Evolutionary conservation across 148 eudicot species (phyloP).

Genomic region (Pouteria glomerata): DNA sequence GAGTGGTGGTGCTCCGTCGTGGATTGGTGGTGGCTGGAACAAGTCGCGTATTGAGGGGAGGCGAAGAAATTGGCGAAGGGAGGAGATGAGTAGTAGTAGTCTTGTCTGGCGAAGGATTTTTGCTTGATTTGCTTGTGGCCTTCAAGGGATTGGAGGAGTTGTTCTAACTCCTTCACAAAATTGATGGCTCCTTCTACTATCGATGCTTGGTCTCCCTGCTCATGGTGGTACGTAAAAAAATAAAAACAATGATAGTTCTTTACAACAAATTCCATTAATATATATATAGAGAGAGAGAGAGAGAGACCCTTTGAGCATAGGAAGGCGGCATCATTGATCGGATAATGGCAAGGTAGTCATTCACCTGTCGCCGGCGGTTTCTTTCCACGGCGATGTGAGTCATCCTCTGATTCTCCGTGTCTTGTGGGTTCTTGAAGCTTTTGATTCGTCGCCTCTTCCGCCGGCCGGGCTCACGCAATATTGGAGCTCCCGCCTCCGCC

Average conservation of each 20-base stretch:
- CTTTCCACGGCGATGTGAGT: constrained; percentile 58
- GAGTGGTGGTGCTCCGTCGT: constrained; percentile 12
- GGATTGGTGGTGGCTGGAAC: no score
- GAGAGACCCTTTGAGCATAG: constrained; percentile 42
- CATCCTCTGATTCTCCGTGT: constrained; percentile 55
- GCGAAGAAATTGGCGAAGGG: constrained; percentile 37
- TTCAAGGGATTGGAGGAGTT: constrained; percentile 39
- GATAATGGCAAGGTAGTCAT: constrained; percentile 42
- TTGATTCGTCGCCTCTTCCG: constrained; percentile 26
- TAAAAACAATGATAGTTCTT: no score
- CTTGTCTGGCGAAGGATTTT: no score
- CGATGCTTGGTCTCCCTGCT: constrained; percentile 78
- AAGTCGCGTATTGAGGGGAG: constrained; percentile 48
- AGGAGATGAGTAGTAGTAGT: no score
- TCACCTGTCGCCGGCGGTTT: constrained; percentile 54
- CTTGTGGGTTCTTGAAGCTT: constrained; percentile 39
- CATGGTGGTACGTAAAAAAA: no score
- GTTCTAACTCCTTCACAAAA: constrained; percentile 61
- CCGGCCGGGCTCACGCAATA: not conserved
- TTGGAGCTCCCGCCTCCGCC: not conserved
- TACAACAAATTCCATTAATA: no score
- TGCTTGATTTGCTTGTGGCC: constrained; percentile 19
- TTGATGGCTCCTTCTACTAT: constrained; percentile 64
- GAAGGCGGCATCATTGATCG: constrained; percentile 59
- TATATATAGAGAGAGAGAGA: no score